Evolutionary conservation across 1,284 basidiomycete species (phyloP).

Genomic region (Apiotrichum brassicae): DNA sequence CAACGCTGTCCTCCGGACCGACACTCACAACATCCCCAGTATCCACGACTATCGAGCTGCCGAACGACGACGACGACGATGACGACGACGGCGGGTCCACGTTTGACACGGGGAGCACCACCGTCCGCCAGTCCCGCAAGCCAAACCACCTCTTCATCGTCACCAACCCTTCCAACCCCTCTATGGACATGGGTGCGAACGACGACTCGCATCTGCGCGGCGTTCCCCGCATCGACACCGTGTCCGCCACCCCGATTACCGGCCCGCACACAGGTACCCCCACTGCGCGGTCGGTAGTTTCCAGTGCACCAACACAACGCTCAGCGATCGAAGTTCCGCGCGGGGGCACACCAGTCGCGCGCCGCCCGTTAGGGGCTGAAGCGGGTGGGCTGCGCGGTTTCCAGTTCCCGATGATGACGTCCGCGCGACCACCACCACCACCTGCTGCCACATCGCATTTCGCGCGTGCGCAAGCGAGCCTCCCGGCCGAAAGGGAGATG

Average conservation of each 20-base stretch:
- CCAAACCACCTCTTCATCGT: constrained; percentile 17
- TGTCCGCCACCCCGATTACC: constrained; percentile 28
- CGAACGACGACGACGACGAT: constrained; percentile 6
- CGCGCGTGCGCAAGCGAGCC: constrained; percentile 16
- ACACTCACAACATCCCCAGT: neutral
- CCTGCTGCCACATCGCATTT: constrained; percentile 2
- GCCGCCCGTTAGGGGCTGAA: constrained; percentile 28
- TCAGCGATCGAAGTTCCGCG: constrained; percentile 9
- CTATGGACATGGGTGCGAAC: neutral
- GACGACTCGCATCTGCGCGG: neutral
- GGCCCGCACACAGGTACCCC: constrained; percentile 13
- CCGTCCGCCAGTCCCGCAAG: constrained; percentile 15
- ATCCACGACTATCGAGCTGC: constrained; percentile 1
- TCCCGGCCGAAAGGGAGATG: constrained; percentile 10
- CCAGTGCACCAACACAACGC: constrained; percentile 14
- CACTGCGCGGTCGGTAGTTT: neutral
- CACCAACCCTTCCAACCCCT: constrained; percentile 17
- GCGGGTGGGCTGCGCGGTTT: constrained; percentile 36
- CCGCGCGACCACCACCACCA: constrained; percentile 5
- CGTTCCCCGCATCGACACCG: constrained; percentile 20
- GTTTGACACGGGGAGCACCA: constrained; percentile 3
- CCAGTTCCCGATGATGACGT: constrained; percentile 38
- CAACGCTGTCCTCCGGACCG: neutral
- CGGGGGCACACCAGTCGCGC: constrained; percentile 4
- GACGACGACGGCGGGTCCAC: neutral